Percentiles rank a stretch among this genome's conserved stretches.
phyloP scores from a whole-genome alignment of 306 rosid species.

The Cucurbita argyrosperma region DNA sequence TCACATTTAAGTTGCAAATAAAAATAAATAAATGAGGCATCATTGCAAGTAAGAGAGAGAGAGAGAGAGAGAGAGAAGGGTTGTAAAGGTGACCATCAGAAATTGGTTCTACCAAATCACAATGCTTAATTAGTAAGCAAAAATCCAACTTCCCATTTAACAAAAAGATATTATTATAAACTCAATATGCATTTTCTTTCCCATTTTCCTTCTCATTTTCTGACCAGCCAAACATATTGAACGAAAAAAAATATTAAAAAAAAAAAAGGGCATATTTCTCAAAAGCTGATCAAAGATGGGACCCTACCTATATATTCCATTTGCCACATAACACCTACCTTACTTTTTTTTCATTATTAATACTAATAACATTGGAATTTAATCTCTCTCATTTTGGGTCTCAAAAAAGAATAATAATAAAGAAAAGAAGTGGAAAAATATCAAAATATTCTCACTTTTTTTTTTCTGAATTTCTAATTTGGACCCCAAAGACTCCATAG shows the following conservation, averaged over 20 bases:
- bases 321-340: constrained; percentile 9
- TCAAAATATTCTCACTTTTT: neutral
- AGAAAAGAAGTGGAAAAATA: neutral
- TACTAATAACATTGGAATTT: neutral
- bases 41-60: no score
- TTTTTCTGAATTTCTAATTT: constrained; percentile 18
- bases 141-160: constrained; percentile 6
- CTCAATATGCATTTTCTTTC: neutral
- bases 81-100: neutral
- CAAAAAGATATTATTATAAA: neutral
- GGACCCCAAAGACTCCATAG: constrained; percentile 72
- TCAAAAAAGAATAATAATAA: neutral
- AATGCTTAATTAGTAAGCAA: constrained; percentile 20
- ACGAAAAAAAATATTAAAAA: neutral
- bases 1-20: neutral
- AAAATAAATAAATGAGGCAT: neutral
- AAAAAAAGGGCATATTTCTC: constrained; percentile 1
- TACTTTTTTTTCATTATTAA: neutral
- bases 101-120: constrained; percentile 8
- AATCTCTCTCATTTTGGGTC: neutral
- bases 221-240: neutral
- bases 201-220: neutral
- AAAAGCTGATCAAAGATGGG: neutral
- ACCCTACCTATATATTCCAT: constrained; percentile 17
- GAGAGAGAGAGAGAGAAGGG: neutral